Evolutionary conservation across 2,329 filamentous ascomycete genomes (phyloP).

Genomic region (Pyrenochaeta sp.): DNA sequence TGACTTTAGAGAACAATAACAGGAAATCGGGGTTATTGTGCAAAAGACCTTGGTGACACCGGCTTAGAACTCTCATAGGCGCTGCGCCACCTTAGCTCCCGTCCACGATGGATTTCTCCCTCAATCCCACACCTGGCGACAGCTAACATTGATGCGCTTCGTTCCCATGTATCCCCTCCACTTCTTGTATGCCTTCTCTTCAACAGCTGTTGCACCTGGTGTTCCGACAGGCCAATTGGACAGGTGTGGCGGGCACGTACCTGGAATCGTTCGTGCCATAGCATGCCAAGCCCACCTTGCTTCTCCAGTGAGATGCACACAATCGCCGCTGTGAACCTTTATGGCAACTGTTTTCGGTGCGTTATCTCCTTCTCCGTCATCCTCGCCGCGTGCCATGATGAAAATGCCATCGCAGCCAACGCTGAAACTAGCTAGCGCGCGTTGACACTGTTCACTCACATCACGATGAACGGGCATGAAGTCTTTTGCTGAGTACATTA

Average conservation of each 20-base stretch:
- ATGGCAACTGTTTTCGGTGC: slow-evolving; percentile 45
- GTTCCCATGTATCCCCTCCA: slow-evolving; percentile 52
- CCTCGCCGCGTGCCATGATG: slow-evolving; percentile 67
- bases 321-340: slow-evolving; percentile 80
- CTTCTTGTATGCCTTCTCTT: slow-evolving; percentile 47
- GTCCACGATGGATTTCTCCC: neutral
- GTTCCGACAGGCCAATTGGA: slow-evolving; percentile 72
- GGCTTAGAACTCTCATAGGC: neutral
- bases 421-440: slow-evolving; percentile 84
- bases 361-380: slow-evolving; percentile 40
- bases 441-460: slow-evolving; percentile 86
- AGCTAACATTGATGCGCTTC: slow-evolving; percentile 52
- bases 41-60: too few species aligned
- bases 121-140: slow-evolving; percentile 52
- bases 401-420: slow-evolving; percentile 92
- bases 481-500: slow-evolving; percentile 90
- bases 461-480: slow-evolving; percentile 94
- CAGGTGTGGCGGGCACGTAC: slow-evolving; percentile 80
- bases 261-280: slow-evolving; percentile 83
- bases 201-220: slow-evolving; percentile 38
- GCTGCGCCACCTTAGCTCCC: neutral
- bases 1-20: too few species aligned
- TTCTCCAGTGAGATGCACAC: slow-evolving; percentile 83
- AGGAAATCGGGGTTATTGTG: too few species aligned
- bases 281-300: slow-evolving; percentile 95